Evolutionary conservation across 2,329 filamentous ascomycete genomes (phyloP).

Genomic region (Emmonsia crescens): DNA sequence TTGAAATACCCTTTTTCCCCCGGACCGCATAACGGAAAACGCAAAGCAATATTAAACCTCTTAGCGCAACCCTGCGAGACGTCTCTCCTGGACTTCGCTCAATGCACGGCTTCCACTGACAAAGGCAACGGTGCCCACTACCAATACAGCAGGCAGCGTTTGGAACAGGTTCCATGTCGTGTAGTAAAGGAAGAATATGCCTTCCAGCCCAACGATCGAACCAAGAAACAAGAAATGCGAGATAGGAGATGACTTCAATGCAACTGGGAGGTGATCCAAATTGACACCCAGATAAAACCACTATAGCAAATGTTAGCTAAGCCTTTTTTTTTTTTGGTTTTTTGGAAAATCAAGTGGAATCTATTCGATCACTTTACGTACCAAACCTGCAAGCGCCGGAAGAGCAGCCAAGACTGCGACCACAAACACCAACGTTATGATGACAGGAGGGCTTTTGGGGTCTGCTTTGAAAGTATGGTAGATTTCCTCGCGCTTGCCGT

Average conservation of each 20-base stretch:
- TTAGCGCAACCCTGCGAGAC: conserved; percentile 60
- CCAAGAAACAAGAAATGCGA: conserved; percentile 78
- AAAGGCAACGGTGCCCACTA: conserved; percentile 61
- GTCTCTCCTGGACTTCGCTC: conserved; percentile 81
- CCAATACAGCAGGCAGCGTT: conserved; percentile 60
- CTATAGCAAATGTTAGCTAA: conserved; percentile 32
- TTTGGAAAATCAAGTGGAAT: background rate
- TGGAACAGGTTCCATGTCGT: conserved; percentile 86
- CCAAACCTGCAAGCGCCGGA: conserved; percentile 59
- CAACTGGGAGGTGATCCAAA: conserved; percentile 62
- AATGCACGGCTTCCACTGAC: conserved; percentile 82
- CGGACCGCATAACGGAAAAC: background rate
- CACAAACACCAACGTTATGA: conserved; percentile 70
- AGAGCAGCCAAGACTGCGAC: conserved; percentile 62
- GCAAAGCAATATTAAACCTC: conserved; percentile 7
- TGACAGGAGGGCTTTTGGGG: conserved; percentile 65
- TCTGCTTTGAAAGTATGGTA: conserved; percentile 80
- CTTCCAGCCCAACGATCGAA: conserved; percentile 78
- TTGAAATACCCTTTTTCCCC: background rate
- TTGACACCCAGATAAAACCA: conserved; percentile 81
- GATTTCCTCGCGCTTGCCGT: conserved; percentile 74
- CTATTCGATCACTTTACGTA: conserved; percentile 37
- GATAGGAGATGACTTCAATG: conserved; percentile 63
- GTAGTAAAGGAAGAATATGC: conserved; percentile 92
- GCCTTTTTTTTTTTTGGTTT: background rate